Evolutionary conservation across 495 filamentous ascomycete genomes (phyloP), one percentile per base, ranked within the genome.

Genomic region (Trichoderma gamsii): DNA sequence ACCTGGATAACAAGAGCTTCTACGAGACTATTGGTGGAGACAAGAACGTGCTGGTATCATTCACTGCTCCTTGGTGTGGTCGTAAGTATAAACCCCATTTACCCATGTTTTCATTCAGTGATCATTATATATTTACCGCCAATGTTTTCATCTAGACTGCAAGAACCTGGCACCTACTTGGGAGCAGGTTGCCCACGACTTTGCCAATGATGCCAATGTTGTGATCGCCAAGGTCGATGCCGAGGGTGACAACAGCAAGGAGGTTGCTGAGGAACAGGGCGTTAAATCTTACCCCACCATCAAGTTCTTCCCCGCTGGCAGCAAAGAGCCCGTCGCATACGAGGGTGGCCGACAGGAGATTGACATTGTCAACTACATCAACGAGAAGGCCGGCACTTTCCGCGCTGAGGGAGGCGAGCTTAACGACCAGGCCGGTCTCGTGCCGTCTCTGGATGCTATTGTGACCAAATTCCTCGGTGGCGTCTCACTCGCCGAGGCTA

Each of bases 31-130:
- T 98, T 81, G 93, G 94, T 59, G 82, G 87, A 32, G 92, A 96
- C 68, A 93, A 96, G 86, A 82, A 96, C 79, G 92, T 97, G 8
- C 77, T 99, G 68, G 94, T 99, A 72, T 93, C 96, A 32, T 99
- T 99, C 79, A 97, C 93, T 68, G 92, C 93, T 68, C 93, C 93
- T 63, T 97, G 93, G 93, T 97, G 93, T 84, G 93, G 93, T 78
- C 93, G 93, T 97, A 86, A 73, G 93, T 92, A 38, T 59, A 25
- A 23, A 41, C 35, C 64, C 12, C 18, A 21, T 66, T 68, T 32
- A 29, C 29, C 27, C 23, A 38, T 65, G 46, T n/a, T 32, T 69
- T 41, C 65, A 12, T 21, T 49, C 43, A 65, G 68, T 27, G 52
- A 63, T 6, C 27, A n/a, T 70, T 49, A 46, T 67, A 63, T 21